These are phyloP conservation scores for Pseudogymnoascus sp. DNA, from an alignment of 2,329 filamentous ascomycete genomes.

Conservation along the genomic window DNA sequence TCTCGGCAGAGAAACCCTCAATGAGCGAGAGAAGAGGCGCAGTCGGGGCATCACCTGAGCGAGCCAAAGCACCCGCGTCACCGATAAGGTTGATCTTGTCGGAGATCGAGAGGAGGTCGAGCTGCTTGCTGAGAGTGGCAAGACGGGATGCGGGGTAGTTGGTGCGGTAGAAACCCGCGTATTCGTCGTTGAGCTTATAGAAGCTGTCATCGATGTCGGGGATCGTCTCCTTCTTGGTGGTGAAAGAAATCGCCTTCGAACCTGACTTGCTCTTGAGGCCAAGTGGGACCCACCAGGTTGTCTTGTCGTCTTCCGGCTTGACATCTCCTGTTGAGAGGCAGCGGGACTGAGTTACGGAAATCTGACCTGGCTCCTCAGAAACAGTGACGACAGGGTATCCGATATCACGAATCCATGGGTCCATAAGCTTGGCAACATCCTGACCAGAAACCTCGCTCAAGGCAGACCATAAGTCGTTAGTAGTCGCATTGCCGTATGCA, in stretches of 20 bases:
- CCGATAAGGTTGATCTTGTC: constrained; percentile 92
- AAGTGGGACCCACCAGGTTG: constrained; percentile 92
- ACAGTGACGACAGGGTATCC: constrained; percentile 88
- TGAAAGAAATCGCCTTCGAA: constrained; percentile 58
- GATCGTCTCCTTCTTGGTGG: constrained; percentile 68
- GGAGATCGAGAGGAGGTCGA: constrained; percentile 66
- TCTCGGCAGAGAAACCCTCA: constrained; percentile 73
- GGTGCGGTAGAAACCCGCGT: constrained; percentile 84
- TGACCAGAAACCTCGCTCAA: constrained; percentile 79
- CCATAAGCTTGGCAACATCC: constrained; percentile 81
- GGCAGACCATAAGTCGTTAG: constrained; percentile 82
- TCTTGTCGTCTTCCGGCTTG: constrained; percentile 82
- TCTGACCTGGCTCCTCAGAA: constrained; percentile 71
- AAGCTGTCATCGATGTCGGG: constrained; percentile 67
- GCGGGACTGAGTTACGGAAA: constrained; percentile 74
- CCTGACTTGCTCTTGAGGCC: constrained; percentile 69
- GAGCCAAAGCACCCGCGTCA: constrained; percentile 80
- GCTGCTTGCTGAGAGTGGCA: constrained; percentile 67
- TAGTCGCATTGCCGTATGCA: constrained; percentile 83
- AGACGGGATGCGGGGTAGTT: constrained; percentile 86
- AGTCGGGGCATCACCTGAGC: constrained; percentile 77
- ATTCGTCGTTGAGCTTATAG: constrained; percentile 88
- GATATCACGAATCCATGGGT: constrained; percentile 90
- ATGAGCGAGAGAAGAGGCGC: constrained; percentile 74
- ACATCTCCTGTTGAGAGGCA: constrained; percentile 90